Evolutionary conservation across 768 basidiomycete genomes (phyloP).

Genomic region (Porpolomopsis calyptriformis): DNA sequence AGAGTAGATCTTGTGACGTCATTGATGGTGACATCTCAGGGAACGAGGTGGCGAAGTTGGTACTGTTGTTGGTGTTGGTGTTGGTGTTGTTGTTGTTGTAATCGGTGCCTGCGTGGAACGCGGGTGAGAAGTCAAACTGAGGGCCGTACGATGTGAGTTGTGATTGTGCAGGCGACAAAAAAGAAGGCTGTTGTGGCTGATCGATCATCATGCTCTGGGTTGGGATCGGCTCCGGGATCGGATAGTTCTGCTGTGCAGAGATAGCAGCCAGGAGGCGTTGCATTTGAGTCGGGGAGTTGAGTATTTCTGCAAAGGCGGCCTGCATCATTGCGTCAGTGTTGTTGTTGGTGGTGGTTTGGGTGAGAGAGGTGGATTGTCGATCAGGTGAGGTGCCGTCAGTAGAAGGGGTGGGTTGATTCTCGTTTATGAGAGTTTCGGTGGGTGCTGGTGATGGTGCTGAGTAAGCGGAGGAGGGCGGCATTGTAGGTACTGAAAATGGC

Average conservation of each 20-base stretch:
- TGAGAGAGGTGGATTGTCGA: constrained; percentile 15
- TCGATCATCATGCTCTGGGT: not conserved
- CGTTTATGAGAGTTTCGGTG: not conserved
- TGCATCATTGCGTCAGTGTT: constrained; percentile 33
- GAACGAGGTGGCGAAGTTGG: constrained; percentile 16
- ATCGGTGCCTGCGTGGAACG: constrained; percentile 14
- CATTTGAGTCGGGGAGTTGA: constrained; percentile 37
- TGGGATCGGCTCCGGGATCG: constrained; percentile 17
- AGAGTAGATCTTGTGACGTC: constrained; percentile 21
- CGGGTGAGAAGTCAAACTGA: constrained; percentile 23
- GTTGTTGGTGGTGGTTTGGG: constrained; percentile 13
- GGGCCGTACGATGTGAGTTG: constrained; percentile 27
- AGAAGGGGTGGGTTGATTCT: constrained; percentile 6
- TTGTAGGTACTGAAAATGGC: not conserved
- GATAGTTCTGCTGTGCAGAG: constrained; percentile 24
- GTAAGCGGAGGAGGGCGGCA: not conserved
- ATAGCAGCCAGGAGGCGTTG: constrained; percentile 46
- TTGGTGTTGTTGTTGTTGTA: constrained; percentile 10
- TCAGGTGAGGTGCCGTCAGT: constrained; percentile 5
- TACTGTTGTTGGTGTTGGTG: not conserved
- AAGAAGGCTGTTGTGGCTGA: not conserved
- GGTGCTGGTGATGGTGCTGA: not conserved
- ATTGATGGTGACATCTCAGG: constrained; percentile 17
- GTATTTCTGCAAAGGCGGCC: constrained; percentile 40
- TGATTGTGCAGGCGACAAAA: constrained; percentile 9